Base-by-base conservation (phyloP, 306 rosid genomes). In the Prunus mira region DNA sequence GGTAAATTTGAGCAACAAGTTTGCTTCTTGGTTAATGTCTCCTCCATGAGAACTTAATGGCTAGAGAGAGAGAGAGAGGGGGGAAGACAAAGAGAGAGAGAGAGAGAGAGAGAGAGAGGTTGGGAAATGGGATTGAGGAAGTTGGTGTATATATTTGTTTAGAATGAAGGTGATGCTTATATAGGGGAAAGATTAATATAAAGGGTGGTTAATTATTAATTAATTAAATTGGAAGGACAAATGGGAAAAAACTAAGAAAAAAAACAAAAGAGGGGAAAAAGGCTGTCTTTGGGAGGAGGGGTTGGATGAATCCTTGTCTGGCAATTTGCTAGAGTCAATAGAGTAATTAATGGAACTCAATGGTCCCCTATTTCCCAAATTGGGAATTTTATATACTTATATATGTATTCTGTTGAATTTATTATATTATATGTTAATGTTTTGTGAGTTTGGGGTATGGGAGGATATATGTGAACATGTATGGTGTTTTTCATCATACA, bases 211-310 rank as follows among this genome's bases (percentile, higher is more conserved):
- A 41, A 3, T 57, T 38, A 6, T 51, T 55, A 55, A 14, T 61
- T 34, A 43, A 19, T 70, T 52, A 38, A 55, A 49, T 54, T 18
- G 70, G 74, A 43, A 50, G 76, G 64, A 50, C 55, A 54, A 61
- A 71, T 24, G 12, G 72, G n/a, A 55, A 55, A 51, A 62, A 32
- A 60, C 20, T 22, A 13, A 9, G 54, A 20, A 0, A 25, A 49
- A 14, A 7, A 24, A 22, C 5, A 15, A 38, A 17, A 10, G 9
- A 58, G 67, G 24, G 34, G 69, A 15, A 57, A 32, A 28, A 32
- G 78, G 81, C 72, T 81, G 85, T 86, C 81, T 74, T 80, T 87
- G 86, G 82, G 87, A 85, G 89, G 81, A 83, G 79, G 86, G 79
- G 77, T 76, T 76, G 81, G 89, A 82, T 86, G 92, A 91, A 83